phyloP scores from a whole-genome alignment of 495 filamentous ascomycete genomes.

The Aspergillus affinis region DNA sequence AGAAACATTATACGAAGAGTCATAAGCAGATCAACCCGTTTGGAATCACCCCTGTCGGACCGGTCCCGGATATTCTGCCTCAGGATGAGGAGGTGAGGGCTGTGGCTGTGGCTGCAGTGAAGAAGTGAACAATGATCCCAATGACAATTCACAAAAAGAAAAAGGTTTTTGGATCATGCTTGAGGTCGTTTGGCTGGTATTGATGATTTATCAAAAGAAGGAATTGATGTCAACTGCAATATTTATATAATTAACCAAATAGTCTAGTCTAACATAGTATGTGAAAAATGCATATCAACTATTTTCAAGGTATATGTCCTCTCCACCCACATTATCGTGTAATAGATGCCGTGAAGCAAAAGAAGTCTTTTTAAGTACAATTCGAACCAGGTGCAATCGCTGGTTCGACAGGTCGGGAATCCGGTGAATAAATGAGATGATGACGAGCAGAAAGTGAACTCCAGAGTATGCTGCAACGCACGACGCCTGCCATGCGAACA shows the following conservation, averaged over 20 bases:
- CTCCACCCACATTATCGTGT: background rate
- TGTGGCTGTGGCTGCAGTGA: slow-evolving; percentile 49
- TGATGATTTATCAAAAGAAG: background rate
- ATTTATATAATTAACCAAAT: background rate
- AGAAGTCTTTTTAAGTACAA: background rate
- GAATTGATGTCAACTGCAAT: background rate
- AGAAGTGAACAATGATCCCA: slow-evolving; percentile 10
- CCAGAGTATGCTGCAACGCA: slow-evolving; percentile 26
- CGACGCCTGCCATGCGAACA: slow-evolving; percentile 42
- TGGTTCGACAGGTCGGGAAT: background rate
- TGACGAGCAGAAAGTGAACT: slow-evolving; percentile 16
- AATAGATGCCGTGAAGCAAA: slow-evolving; percentile 1
- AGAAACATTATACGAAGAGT: slow-evolving; percentile 70
- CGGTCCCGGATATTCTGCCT: slow-evolving; percentile 59
- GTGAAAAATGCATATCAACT: background rate
- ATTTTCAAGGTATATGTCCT: background rate
- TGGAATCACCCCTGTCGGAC: slow-evolving; percentile 65
- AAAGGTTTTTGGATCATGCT: too few relatives aligned
- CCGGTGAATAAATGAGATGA: slow-evolving; percentile 18
- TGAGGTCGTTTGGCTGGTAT: too few relatives aligned
- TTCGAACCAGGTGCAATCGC: background rate
- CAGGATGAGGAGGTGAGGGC: slow-evolving; percentile 61
- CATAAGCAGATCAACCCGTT: slow-evolving; percentile 68
- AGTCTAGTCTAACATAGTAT: background rate
- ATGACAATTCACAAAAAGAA: too few relatives aligned